Base-by-base conservation (phyloP, 495 filamentous ascomycete genomes). In the Neurospora sp. region DNA sequence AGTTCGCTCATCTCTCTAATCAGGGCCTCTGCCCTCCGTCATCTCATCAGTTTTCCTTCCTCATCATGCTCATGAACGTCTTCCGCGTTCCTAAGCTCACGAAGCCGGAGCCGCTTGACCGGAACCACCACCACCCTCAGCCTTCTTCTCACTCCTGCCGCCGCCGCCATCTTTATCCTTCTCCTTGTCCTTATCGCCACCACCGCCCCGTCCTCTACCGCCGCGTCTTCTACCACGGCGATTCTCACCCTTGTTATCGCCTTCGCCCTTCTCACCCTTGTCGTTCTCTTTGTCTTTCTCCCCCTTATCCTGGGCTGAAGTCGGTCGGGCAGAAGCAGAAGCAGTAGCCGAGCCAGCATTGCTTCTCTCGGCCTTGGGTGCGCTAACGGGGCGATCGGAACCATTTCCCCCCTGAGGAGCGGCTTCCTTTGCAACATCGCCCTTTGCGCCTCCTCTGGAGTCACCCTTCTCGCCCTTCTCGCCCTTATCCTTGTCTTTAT, bases 171-270 rank as follows among this genome's bases (percentile, higher is more conserved):
- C 54, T 14, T 71, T 73, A 39, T 69, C 54, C n/a, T 75, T 76
- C 71, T 72, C 74, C 31, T 39, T 39, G 12, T 71, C 73, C 74
- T 74, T 73, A 11, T 59, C 46, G 1, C 41, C 46, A 20, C 72
- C 69, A 48, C 69, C 70, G 2, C 75, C 74, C 37, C 76, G 75
- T 12, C 73, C 74, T 59, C 72, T 72, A 3, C 74, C 74, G 31
- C 74, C 73, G 6, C 78, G 75, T 39, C 79, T 72, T 18, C 73
- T 75, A 9, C 78, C 76, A 5, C 78, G 75, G 14, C 76, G 76
- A 35, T 77, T 72, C 12, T 46, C 72, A 16, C 74, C 74, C 5
- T 73, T 48, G 38, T 70, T 75, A 4, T 41, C 54, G 2, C 39
- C 31, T 16, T 72, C 39, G 40, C 41, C 41, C n/a, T 74, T 62